These are phyloP conservation scores for Fagopyrum tataricum DNA, from an alignment of 148 eudicot species.

Conservation along the genomic window DNA sequence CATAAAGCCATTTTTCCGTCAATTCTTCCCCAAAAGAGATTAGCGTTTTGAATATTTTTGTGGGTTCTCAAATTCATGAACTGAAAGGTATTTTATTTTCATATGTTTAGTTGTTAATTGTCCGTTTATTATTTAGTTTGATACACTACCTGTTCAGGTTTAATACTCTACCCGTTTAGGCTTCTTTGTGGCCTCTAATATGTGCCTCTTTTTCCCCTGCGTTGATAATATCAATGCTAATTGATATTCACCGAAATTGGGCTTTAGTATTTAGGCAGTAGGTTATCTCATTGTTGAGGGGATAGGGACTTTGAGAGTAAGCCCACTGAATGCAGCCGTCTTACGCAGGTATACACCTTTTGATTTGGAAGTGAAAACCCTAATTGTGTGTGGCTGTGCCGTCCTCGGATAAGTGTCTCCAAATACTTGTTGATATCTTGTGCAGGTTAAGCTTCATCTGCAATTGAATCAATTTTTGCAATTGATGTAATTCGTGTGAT, in stretches of 20 bases:
- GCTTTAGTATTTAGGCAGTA: not conserved
- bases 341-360: constrained; percentile 3
- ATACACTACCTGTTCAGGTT: not conserved
- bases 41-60: not conserved
- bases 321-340: not conserved
- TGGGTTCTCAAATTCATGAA: constrained; percentile 1
- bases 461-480: not conserved
- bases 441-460: not conserved
- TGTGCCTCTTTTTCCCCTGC: not conserved
- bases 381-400: not conserved
- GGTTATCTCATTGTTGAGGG: not conserved
- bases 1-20: constrained; percentile 9
- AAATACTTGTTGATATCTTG: not conserved
- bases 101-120: not conserved
- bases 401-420: not conserved
- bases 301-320: not conserved
- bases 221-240: not conserved
- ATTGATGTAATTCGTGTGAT: constrained; percentile 2
- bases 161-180: not conserved
- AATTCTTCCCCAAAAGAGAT: constrained; percentile 1
- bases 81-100: constrained; percentile 5
- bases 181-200: not conserved
- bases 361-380: not conserved
- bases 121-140: not conserved
- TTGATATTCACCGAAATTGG: not conserved